Percentiles rank a stretch among this genome's conserved stretches.
Evolutionary conservation across 352 stramenopile species (phyloP).

Genomic region (Stephanocyclus meneghinianus): DNA sequence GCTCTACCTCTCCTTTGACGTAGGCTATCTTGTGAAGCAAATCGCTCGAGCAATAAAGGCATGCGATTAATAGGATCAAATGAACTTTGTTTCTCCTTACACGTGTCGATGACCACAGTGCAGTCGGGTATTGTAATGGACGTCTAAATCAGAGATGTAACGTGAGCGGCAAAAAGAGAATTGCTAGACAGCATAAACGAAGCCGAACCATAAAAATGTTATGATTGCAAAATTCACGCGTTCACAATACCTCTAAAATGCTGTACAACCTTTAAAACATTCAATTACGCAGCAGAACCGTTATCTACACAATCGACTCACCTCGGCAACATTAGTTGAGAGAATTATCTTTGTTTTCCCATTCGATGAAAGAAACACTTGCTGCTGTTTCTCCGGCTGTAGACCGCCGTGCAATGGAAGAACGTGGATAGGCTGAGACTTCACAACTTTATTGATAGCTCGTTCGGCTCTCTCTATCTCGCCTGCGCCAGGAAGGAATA

Average conservation of each 20-base stretch:
- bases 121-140: conserved; percentile 99
- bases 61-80: conserved; percentile 84
- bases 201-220: not conserved
- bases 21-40: conserved; percentile 73
- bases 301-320: not conserved
- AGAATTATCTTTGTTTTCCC: conserved; percentile 77
- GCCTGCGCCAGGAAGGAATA: conserved; percentile 92
- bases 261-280: not conserved
- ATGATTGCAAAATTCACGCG: not conserved
- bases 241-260: not conserved
- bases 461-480: conserved; percentile 87
- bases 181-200: too few relatives aligned
- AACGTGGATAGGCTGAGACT: conserved; percentile 51
- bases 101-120: conserved; percentile 86
- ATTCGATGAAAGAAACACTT: conserved; percentile 63
- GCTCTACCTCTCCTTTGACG: conserved; percentile 75
- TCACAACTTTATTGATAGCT: conserved; percentile 52
- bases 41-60: conserved; percentile 77
- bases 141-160: conserved; percentile 26
- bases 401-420: conserved; percentile 81
- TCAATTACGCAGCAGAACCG: not conserved
- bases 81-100: conserved; percentile 87
- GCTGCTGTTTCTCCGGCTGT: conserved; percentile 73
- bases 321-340: conserved; percentile 50
- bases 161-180: not conserved